Evolutionary conservation across 257 asterid species (phyloP), one percentile per base, ranked within the genome.

Genomic region (Scutellaria galericulata): DNA sequence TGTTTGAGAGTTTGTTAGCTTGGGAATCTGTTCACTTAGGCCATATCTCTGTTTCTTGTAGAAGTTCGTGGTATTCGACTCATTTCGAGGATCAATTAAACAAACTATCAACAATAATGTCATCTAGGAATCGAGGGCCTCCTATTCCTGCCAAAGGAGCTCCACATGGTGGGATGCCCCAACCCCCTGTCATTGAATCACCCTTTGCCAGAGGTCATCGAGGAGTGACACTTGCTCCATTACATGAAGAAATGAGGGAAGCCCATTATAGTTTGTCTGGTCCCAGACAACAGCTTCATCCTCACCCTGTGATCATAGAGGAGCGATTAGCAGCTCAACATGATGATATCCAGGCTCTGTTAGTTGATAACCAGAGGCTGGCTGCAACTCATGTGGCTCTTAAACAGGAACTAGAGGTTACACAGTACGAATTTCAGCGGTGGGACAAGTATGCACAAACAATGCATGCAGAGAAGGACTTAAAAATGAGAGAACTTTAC

Each of bases 321-420:
- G 96, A 91, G 75, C 86, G 81, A 56, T 78, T 94, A 79, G 96
- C 90, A 6, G 92, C 71, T 71, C 98, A 94, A 70, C 95, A 88
- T 12, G 93, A 89, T 9, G 98, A 91, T 68, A 94, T 91, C 66
- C 98, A 89, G 82, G 88, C 78, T 9, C 74, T 94, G 68, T 86
- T 94, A 59, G 77, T 83, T 71, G 97, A 94, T 75, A 94, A 94
- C 78, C 98, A 94, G 89, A 80, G 96, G 75, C 76, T 94, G 69
- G 96, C 97, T 65, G 98, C 98, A 35, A 91, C 98, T 4, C 98
- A 94, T 18, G 97, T 94, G 76, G 98, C 97, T 0, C 93, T 94
- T 37, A 85, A 86, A 73, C 97, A 94, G 78, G 98, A 94, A 71
- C 22, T 86, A 59, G 98, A 91, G 85, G 90, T 79, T 64, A 82